Base-by-base conservation (phyloP, 2,329 filamentous ascomycete species). In the Pezicula neosporulosa region DNA sequence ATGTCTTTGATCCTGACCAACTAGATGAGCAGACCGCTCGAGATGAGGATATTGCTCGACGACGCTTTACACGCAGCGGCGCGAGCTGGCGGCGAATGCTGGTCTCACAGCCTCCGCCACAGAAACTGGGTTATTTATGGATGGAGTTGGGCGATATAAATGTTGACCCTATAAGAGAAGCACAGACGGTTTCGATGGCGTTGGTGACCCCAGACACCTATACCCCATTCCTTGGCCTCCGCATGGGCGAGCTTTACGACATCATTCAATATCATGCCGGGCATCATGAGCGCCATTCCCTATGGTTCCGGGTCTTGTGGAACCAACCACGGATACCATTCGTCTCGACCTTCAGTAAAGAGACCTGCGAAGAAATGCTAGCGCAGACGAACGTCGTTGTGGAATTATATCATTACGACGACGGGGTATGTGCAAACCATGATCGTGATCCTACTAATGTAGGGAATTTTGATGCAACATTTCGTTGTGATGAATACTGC, bases 31-130 rank as follows among this genome's bases (percentile, higher is more conserved):
- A 12, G 4, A 15, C 35, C 13, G 16, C 13, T 7, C 16, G 13
- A 16, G 35, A 37, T 12, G 16, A 15, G 13, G 35, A 37, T 6
- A 16, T 16, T 10, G n/a, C 21, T 6, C 24, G 47, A 13, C 47
- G 47, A 44, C 15, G 24, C 21, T 48, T 44, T 24, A 48, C 38
- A 3, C 47, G 47, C 3, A 33, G 37, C 15, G 47, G 47, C 41
- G 47, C 24, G 1, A 48, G 47, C n/a, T 48, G 47, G 47, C 33
- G 47, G 24, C 37, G 6, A 28, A 48, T 48, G 47, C 13, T 48
- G 19, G 47, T 48, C 19, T 48, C 47, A 21, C 47, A 48, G n/a
- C 47, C 47, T 15, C 47, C 47, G 2, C 47, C 47, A 7, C 37
- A 18, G 12, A 1, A 21, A 19, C 30, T 44, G 3, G 47, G 47